Conservation (phyloP, 768 basidiomycete species). For the Scleroderma bovista region DNA sequence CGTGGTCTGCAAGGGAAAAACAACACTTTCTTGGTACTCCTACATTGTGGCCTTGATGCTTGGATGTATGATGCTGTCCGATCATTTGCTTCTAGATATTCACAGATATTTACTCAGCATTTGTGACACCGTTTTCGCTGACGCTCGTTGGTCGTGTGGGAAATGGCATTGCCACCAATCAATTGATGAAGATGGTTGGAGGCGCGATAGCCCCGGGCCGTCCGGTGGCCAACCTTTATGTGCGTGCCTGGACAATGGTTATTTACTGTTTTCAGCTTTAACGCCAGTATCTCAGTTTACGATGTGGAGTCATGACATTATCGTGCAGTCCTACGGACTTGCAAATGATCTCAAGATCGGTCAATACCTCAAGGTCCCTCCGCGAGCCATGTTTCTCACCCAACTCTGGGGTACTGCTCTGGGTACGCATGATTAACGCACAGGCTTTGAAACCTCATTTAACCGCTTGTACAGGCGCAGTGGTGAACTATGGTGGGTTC, state of each 20-base stretch:
- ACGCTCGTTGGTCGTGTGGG: slow-evolving; percentile 55
- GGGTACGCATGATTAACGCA: slow-evolving; percentile 1
- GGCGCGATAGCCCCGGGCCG: slow-evolving; percentile 56
- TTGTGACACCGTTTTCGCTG: slow-evolving; percentile 43
- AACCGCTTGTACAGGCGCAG: slow-evolving; percentile 13
- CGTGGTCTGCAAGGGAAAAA: slow-evolving; percentile 52
- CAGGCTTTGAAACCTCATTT: background rate
- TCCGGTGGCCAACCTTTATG: slow-evolving; percentile 67
- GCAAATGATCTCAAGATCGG: slow-evolving; percentile 46
- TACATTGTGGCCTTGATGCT: slow-evolving; percentile 52
- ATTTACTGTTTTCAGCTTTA: background rate
- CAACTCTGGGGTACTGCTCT: slow-evolving; percentile 25
- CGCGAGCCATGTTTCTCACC: slow-evolving; percentile 58
- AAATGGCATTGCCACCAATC: slow-evolving; percentile 53
- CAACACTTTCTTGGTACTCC: slow-evolving; percentile 59
- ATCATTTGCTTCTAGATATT: background rate
- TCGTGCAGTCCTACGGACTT: slow-evolving; percentile 47
- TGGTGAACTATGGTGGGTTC: slow-evolving; percentile 32
- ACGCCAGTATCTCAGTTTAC: slow-evolving; percentile 39
- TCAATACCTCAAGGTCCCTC: slow-evolving; percentile 54
- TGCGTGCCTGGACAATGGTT: slow-evolving; percentile 19
- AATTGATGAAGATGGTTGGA: slow-evolving; percentile 63
- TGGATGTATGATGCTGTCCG: slow-evolving; percentile 40
- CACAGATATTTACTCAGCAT: slow-evolving; percentile 2
- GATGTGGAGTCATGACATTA: slow-evolving; percentile 63